Evolutionary conservation across 768 basidiomycete species (phyloP).

Genomic region (Lactarius psammicola): DNA sequence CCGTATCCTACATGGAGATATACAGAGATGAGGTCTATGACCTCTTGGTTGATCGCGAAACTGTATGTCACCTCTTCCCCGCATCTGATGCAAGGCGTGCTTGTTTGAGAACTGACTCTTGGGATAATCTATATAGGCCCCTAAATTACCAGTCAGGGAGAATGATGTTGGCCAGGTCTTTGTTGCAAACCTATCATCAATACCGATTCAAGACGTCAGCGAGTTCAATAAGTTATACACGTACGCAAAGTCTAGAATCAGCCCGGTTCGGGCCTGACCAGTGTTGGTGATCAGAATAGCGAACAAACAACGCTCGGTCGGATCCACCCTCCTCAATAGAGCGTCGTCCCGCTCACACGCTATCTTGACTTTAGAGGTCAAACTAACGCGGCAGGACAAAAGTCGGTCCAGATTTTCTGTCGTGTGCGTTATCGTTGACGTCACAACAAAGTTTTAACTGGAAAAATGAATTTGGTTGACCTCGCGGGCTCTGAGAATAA

Average conservation of each 20-base stretch:
- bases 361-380: constrained; percentile 71
- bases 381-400: constrained; percentile 50
- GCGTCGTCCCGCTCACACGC: constrained; percentile 89
- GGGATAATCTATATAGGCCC: constrained; percentile 37
- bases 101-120: background rate
- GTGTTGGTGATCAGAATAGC: constrained; percentile 49
- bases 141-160: constrained; percentile 56
- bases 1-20: constrained; percentile 83
- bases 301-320: constrained; percentile 75
- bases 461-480: constrained; percentile 85
- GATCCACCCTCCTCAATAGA: constrained; percentile 81
- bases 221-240: constrained; percentile 50
- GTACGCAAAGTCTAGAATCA: constrained; percentile 35
- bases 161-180: constrained; percentile 52
- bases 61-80: constrained; percentile 41
- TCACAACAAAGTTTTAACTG: constrained; percentile 47
- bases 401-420: constrained; percentile 41
- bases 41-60: constrained; percentile 70
- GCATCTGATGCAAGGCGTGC: background rate
- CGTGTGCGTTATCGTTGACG: background rate
- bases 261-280: background rate
- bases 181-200: constrained; percentile 49
- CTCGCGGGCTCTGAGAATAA: constrained; percentile 92
- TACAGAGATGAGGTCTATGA: constrained; percentile 92
- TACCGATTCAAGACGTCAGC: constrained; percentile 40